Base-by-base conservation (phyloP, 2,329 filamentous ascomycete species). In the Penicillium sumatraense region DNA sequence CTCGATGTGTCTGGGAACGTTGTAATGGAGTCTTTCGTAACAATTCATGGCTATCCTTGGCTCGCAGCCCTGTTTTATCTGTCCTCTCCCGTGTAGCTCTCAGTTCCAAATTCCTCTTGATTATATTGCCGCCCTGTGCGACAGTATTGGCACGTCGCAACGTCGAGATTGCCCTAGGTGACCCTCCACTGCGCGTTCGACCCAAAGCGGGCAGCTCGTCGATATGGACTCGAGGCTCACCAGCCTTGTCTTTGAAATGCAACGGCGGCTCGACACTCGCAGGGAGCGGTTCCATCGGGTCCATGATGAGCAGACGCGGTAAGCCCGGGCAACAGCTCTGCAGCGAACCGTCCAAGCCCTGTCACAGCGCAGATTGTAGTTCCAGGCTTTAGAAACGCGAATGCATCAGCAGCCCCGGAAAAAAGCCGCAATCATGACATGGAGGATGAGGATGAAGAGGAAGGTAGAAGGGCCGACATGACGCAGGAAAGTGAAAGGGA, bases 21-120 rank as follows among this genome's bases (percentile, higher is more conserved):
- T 73, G 74, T 33, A 68, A 64, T 5, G 75, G 72, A 31, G 70
- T 65, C 56, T 75, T 72, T 54, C 71, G 72, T 59, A 79, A 65
- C 31, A 75, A 67, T 51, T 88, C 86, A 49, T 77, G 75, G 53
- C 81, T 83, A 63, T 81, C 82, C 68, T 80, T 84, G 47, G 73
- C 67, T 31, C 72, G 75, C 48, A 75, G 63, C 14, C 75, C 65
- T 7, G 72, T 74, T 60, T 64, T 74, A 57, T 67, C 65, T 41
- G 63, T 62, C 53, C 66, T 68, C 27, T 71, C 64, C 57, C 71
- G 66, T 57, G 63, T 74, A 58, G 67, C 66, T 59, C 65, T 71
- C 40, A 65, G 53, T 41, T 68, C 66, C 44, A 69, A 53, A 54
- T 66, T 69, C 45, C 59, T 65, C 56, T 68, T 71, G 21, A 67